These are phyloP conservation scores for Macrotyloma uniflorum DNA, from an alignment of 306 rosid species.

Conservation along the genomic window DNA sequence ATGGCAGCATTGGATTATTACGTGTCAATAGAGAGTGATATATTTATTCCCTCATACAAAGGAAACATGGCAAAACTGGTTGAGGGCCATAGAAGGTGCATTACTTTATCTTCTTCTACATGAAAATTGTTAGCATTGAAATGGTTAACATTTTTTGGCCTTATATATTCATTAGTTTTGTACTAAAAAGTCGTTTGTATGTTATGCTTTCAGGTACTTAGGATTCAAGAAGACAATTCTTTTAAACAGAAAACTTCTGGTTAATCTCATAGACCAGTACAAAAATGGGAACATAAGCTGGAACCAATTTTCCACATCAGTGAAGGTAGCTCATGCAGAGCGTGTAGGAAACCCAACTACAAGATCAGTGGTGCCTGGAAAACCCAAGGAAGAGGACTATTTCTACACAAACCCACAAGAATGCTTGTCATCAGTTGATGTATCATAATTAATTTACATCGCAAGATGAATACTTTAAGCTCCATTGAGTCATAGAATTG, in stretches of 20 bases:
- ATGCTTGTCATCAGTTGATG: slow-evolving; percentile 38
- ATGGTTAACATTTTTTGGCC: neutral
- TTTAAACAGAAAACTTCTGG: slow-evolving; percentile 59
- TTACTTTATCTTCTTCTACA: neutral
- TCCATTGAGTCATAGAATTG: neutral
- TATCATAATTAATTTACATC: neutral
- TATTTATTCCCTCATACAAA: slow-evolving; percentile 67
- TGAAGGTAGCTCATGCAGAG: slow-evolving; percentile 59
- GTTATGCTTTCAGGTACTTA: slow-evolving; percentile 55
- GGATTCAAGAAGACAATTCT: slow-evolving; percentile 71
- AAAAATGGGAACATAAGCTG: slow-evolving; percentile 55
- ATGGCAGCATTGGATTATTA: slow-evolving; percentile 86
- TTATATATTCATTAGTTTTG: neutral
- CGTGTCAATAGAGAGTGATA: slow-evolving; percentile 75
- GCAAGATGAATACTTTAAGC: neutral
- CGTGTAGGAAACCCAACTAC: slow-evolving; percentile 57
- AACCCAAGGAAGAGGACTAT: slow-evolving; percentile 76
- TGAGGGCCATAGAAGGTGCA: slow-evolving; percentile 80
- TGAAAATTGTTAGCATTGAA: neutral
- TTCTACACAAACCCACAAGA: slow-evolving; percentile 86
- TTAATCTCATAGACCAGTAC: slow-evolving; percentile 57
- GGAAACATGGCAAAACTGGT: slow-evolving; percentile 90
- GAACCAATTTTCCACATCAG: slow-evolving; percentile 56
- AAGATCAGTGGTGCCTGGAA: slow-evolving; percentile 54
- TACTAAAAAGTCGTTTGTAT: too few species aligned